Percentiles rank a stretch among this genome's conserved stretches.
These are phyloP conservation scores for Murraya koenigii DNA, from an alignment of 345 rosid genomes.

Conservation along the genomic window DNA sequence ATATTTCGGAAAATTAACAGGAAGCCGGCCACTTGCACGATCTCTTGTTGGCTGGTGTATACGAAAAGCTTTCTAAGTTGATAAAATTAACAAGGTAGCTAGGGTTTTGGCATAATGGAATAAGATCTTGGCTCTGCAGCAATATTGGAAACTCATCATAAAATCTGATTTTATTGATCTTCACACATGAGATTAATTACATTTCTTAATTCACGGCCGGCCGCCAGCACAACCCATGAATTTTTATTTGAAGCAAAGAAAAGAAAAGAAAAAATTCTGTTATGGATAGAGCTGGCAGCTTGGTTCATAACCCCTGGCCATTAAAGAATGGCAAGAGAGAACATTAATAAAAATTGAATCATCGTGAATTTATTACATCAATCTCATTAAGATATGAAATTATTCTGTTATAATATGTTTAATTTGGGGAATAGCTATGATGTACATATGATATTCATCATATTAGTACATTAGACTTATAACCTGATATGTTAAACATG, in stretches of 20 bases:
- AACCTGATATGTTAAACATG: not conserved
- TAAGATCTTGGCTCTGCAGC: not conserved
- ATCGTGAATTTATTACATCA: not conserved
- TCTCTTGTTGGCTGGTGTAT: not conserved
- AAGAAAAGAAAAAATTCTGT: not conserved
- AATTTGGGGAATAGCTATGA: not conserved
- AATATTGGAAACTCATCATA: not conserved
- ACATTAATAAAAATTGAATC: not conserved
- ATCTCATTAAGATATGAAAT: not conserved
- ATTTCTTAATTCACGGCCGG: not conserved
- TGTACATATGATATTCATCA: not conserved
- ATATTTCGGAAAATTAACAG: not conserved
- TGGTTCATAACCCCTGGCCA: not conserved
- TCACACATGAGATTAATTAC: not conserved
- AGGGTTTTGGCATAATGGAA: conserved; percentile 4
- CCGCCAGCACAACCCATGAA: not conserved
- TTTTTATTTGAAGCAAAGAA: too few relatives aligned
- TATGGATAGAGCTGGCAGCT: conserved; percentile 9
- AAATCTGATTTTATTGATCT: conserved; percentile 6
- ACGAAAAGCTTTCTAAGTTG: not conserved
- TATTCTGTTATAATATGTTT: not conserved
- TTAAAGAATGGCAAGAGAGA: not conserved
- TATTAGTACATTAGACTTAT: not conserved
- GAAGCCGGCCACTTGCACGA: conserved; percentile 9
- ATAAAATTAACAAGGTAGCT: not conserved